Evolutionary conservation across 2,329 filamentous ascomycete genomes (phyloP).

Genomic region (Coniella lustricola): DNA sequence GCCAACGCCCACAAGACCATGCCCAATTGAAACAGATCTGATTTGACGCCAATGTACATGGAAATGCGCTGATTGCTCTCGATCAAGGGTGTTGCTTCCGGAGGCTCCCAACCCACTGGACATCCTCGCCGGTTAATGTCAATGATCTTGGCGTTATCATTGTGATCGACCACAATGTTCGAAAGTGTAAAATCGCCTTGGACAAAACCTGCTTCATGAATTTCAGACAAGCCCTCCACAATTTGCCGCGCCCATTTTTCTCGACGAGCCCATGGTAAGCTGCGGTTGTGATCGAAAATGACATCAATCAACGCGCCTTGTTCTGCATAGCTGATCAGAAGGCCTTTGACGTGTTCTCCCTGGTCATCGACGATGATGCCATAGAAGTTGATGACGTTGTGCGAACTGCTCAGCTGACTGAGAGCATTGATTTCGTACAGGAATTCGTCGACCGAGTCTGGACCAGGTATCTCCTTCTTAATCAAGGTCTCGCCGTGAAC

Average conservation of each 20-base stretch:
- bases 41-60: conserved; percentile 98
- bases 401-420: conserved; percentile 64
- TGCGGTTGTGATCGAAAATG: conserved; percentile 68
- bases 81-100: conserved; percentile 79
- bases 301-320: conserved; percentile 85
- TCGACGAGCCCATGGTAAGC: conserved; percentile 61
- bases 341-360: conserved; percentile 68
- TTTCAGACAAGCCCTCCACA: conserved; percentile 78
- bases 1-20: conserved; percentile 96
- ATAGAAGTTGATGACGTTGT: conserved; percentile 76
- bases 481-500: conserved; percentile 66
- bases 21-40: conserved; percentile 88
- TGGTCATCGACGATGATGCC: conserved; percentile 81
- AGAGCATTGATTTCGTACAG: conserved; percentile 95
- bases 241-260: conserved; percentile 91
- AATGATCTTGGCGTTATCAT: conserved; percentile 89
- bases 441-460: conserved; percentile 93
- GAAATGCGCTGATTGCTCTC: conserved; percentile 83
- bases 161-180: conserved; percentile 86
- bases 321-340: conserved; percentile 82
- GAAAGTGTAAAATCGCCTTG: conserved; percentile 96
- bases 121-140: conserved; percentile 98
- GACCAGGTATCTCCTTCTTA: conserved; percentile 96
- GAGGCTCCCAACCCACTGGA: conserved; percentile 94
- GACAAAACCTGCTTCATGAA: conserved; percentile 93